Evolutionary conservation across 192 early-diverging fungal genomes (phyloP), one percentile per base, ranked within the genome.

Genomic region (Mortierella antarctica): DNA sequence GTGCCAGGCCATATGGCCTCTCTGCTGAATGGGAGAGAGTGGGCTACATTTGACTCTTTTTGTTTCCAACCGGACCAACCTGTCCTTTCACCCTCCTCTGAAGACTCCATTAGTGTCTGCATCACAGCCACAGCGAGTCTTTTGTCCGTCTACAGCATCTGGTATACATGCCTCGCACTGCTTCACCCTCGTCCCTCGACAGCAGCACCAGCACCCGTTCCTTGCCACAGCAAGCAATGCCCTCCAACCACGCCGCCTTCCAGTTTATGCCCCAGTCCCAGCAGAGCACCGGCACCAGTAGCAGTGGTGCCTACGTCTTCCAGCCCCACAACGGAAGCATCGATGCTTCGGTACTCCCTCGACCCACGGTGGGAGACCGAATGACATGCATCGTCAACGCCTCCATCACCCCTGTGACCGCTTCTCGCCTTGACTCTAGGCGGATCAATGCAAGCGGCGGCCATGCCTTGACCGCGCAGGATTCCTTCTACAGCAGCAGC

Each of bases 381-480:
- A 80, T 80, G 77, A 72, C 77, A 44, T 80, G 77, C 47, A 80
- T 80, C 53, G 77, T 80, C 53, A 80, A 80, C 67, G 63, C 77
- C 11, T 80, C 77, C 52, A 72, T 80, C 20, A 80, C 77, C 51
- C 54, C 49, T 57, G 62, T 66, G 49, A 59, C 72, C 57, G 47
- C 55, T 47, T 74, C 72, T 15, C 54, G 57, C n/a, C 65, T 59
- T 20, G 59, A 55, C 47, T 31, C 31, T 31, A 31, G 31, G 31
- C 31, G 31, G 31, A 31, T 31, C 31, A 31, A 1, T 31, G 31
- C 31, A 31, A 31, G 31, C 31, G 31, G 31, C 31, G 31, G 31
- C 31, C 31, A 31, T 31, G 31, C 31, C 31, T 31, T 31, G 31
- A 31, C 44, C 1, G 20, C 6, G 5, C 73, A 67, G 1, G 64